phyloP scores from a whole-genome alignment of 768 basidiomycete genomes.

The Pholiota conissans region DNA sequence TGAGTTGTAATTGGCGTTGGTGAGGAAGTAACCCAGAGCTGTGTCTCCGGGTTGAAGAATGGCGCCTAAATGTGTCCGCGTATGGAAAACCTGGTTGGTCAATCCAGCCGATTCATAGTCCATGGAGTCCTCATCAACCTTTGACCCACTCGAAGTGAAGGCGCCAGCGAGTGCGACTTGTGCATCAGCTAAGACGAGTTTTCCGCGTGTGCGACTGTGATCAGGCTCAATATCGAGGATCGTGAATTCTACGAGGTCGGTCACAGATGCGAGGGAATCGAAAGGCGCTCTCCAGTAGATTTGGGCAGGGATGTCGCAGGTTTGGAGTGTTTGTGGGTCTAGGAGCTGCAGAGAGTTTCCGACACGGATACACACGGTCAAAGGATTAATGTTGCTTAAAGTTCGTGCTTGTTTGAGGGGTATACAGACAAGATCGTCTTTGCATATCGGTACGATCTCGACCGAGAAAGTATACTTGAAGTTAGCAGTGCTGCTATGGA shows the following conservation, averaged over 20 bases:
- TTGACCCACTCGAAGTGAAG: constrained; percentile 54
- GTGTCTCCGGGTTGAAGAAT: constrained; percentile 93
- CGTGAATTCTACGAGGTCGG: constrained; percentile 92
- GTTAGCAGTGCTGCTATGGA: constrained; percentile 89
- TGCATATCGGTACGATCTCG: constrained; percentile 96
- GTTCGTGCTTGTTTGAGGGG: constrained; percentile 80
- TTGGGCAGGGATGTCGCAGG: constrained; percentile 73
- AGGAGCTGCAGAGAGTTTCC: constrained; percentile 90
- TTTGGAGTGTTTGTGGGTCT: constrained; percentile 84
- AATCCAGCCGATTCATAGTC: constrained; percentile 60
- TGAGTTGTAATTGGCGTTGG: constrained; percentile 91
- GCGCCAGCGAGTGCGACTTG: constrained; percentile 88
- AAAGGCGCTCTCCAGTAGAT: constrained; percentile 94
- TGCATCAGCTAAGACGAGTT: constrained; percentile 76
- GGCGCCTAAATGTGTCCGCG: constrained; percentile 93
- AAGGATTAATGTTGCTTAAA: constrained; percentile 84
- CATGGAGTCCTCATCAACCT: constrained; percentile 55
- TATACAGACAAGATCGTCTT: constrained; percentile 94
- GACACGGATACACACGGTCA: constrained; percentile 87
- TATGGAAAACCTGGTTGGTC: constrained; percentile 86
- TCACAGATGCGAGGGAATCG: constrained; percentile 75
- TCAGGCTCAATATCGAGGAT: constrained; percentile 93
- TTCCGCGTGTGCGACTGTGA: constrained; percentile 55
- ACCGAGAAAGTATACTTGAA: constrained; percentile 98
- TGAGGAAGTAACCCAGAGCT: constrained; percentile 87